A percentile compares a stretch with the other conserved stretches of the same genome.
Conservation (phyloP, 164 flowering plant genomes). For the grape (Vitis vinifera) region DNA sequence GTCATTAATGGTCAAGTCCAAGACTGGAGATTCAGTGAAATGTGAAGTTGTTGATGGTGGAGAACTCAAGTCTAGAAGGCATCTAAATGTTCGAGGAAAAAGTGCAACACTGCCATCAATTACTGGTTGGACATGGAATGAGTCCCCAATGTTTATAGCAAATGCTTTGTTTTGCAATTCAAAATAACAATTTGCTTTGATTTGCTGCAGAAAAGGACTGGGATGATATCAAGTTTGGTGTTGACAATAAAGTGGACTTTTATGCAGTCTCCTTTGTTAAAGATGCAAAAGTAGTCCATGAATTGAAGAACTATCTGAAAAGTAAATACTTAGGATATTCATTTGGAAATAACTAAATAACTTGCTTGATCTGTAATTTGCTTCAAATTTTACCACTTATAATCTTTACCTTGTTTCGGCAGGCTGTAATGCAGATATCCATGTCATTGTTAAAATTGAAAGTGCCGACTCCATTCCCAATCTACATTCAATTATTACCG, state of each 20-base stretch:
- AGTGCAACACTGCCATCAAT: constrained; percentile 98
- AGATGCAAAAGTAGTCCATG: constrained; percentile 90
- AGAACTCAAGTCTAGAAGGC: constrained; percentile 93
- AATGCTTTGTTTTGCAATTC: neutral
- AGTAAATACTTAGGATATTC: constrained; percentile 36
- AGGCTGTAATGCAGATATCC: constrained; percentile 83
- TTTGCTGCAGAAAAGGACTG: constrained; percentile 78
- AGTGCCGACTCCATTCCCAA: constrained; percentile 95
- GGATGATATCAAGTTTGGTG: constrained; percentile 97
- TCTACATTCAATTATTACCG: constrained; percentile 82
- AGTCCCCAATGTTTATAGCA: neutral
- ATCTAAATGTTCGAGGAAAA: constrained; percentile 96
- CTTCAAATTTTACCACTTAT: neutral
- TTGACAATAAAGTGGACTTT: constrained; percentile 87
- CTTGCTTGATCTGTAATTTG: neutral
- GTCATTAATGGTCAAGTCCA: constrained; percentile 88
- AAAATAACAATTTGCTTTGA: neutral
- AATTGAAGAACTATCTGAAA: constrained; percentile 81
- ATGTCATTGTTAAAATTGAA: constrained; percentile 82
- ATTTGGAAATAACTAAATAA: no score
- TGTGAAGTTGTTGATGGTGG: constrained; percentile 99
- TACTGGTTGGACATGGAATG: constrained; percentile 52
- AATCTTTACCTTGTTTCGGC: constrained; percentile 23
- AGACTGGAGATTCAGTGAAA: constrained; percentile 86
- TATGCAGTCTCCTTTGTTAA: constrained; percentile 98